Evolutionary conservation across 2,329 filamentous ascomycete species (phyloP), one percentile per base, ranked within the genome.

Genomic region (Pseudocercospora pini-densiflorae): DNA sequence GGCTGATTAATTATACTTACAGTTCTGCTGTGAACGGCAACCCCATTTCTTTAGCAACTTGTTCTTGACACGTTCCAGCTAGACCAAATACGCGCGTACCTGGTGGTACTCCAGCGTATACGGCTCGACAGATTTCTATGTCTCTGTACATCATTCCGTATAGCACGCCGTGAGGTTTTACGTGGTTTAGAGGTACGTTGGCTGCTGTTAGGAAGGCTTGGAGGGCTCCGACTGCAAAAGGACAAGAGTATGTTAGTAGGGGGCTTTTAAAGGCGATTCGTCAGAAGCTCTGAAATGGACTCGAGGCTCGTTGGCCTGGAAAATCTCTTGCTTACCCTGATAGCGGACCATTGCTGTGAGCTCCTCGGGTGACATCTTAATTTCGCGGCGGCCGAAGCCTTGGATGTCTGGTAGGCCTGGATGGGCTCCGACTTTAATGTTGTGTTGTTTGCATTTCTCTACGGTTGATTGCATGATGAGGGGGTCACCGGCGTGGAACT

Each of bases 391-490:
- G 2, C 88, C 88, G 71, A 90, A 90, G 8, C 88, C 88, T 77
- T 87, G 83, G 23, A 89, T 81, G 73, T 90, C 88, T n/a, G 86
- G 87, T 0, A 90, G 79, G 1, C 88, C 87, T 0, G 88, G 88
- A 70, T 91, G 88, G 0, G 89, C 89, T 7, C 88, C 88, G 5
- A 86, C 79, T 59, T 81, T 81, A 67, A 90, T 83, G 64, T 81
- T 81, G 75, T 88, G 83, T 49, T 82, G 74, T 76, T 89, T 89
- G 77, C 86, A 88, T 19, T 84, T 79, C 9, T 79, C 79, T 10
- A 90, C 84, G 0, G 87, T 90, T 63, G 86, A 80, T 57, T 84
- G 79, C 88, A 90, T 90, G 62, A 89, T 88, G n/a, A 86, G 73
- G 0, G 88, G 88, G 67, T 90, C 88, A 47, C 87, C 85, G 33